Percentiles rank a stretch among this genome's conserved stretches.
Conservation (phyloP, 805 yeast genomes). For the Ogataea nitratoaversa region DNA sequence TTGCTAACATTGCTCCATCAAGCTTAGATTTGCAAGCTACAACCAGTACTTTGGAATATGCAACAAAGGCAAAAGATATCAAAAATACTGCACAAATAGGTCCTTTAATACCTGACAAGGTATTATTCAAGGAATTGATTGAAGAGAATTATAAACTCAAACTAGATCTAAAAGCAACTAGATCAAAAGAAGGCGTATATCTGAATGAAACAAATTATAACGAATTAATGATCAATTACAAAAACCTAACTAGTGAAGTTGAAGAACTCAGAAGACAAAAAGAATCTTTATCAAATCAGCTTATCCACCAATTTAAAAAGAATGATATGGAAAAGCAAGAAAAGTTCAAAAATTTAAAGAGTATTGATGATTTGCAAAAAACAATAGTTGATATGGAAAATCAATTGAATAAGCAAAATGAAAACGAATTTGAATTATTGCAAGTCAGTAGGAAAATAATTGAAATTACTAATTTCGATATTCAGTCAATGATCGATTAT, state of each 20-base stretch:
- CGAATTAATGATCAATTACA: constrained; percentile 43
- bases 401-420: constrained; percentile 23
- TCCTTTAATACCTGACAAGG: constrained; percentile 38
- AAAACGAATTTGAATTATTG: constrained; percentile 11
- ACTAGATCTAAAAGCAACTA: constrained; percentile 56
- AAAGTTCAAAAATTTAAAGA: constrained; percentile 16
- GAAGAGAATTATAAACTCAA: constrained; percentile 42
- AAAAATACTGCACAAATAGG: constrained; percentile 49
- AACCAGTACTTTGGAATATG: constrained; percentile 50
- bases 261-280: constrained; percentile 41
- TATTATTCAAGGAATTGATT: constrained; percentile 41
- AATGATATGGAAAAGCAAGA: constrained; percentile 19
- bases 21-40: constrained; percentile 46
- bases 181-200: constrained; percentile 61
- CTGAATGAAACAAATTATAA: constrained; percentile 59
- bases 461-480: constrained; percentile 26
- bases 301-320: constrained; percentile 21
- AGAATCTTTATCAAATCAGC: constrained; percentile 37
- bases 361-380: constrained; percentile 25
- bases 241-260: constrained; percentile 45
- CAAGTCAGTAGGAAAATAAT: constrained; percentile 16
- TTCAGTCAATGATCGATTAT: constrained; percentile 19
- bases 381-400: constrained; percentile 30
- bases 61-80: constrained; percentile 52
- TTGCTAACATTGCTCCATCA: constrained; percentile 80